Evolutionary conservation across 176 grass and related monocot genomes (phyloP).

Genomic region (barley (Hordeum vulgare)): DNA sequence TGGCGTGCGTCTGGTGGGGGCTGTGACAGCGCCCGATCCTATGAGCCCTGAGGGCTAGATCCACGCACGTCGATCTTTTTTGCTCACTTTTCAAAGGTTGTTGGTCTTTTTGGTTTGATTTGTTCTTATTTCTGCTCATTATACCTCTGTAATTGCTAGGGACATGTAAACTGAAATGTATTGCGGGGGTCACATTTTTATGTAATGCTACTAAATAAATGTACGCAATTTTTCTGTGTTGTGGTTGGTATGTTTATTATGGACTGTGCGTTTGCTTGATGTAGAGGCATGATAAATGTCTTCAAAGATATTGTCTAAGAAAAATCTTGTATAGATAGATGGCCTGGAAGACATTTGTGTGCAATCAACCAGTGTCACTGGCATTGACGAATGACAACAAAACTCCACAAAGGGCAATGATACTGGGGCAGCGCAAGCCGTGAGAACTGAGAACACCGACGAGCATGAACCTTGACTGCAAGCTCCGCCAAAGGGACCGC

Average conservation of each 20-base stretch:
- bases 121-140: background rate
- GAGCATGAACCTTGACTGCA: too few relatives aligned
- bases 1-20: slow-evolving; percentile 37
- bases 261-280: background rate
- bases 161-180: background rate
- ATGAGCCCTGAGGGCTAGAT: background rate
- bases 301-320: too few relatives aligned
- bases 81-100: background rate
- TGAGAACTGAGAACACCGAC: too few relatives aligned
- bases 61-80: background rate
- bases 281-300: too few relatives aligned
- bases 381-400: too few relatives aligned
- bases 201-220: slow-evolving; percentile 31
- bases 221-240: too few relatives aligned
- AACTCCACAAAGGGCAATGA: too few relatives aligned
- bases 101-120: slow-evolving; percentile 22
- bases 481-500: too few relatives aligned
- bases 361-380: too few relatives aligned
- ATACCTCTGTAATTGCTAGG: slow-evolving; percentile 27
- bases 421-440: too few relatives aligned
- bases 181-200: slow-evolving; percentile 8
- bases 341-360: too few relatives aligned
- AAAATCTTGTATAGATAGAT: too few relatives aligned
- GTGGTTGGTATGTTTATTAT: background rate
- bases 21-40: slow-evolving; percentile 16